Base-by-base conservation (phyloP, 306 rosid genomes). In the Pterocarpus macrocarpus region DNA sequence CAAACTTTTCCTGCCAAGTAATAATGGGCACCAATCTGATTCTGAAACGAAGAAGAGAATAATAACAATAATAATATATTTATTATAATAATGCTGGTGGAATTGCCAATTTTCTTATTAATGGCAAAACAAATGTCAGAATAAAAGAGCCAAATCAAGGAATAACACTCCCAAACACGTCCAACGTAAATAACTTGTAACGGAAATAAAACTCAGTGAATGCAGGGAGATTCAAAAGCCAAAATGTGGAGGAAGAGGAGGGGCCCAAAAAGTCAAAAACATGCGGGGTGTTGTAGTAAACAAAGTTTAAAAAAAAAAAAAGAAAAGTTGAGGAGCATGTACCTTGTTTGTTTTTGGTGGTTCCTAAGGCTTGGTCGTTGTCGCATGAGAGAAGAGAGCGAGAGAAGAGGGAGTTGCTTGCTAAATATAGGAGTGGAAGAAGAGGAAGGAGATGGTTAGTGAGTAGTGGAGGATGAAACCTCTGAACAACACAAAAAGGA, bases 131-230 rank as follows among this genome's bases (percentile, higher is more conserved):
- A 84, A 85, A 49, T 56, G 22, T 15, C 34, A 17, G 44, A 76
- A 58, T 57, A 16, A 39, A 65, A 14, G 66, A 83, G 77, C 12
- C 50, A 64, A 83, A 90, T 79, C 75, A 78, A 79, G 76, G 69
- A 73, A 84, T 79, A 59, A 63, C 66, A 36, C 68, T 62, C 63
- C 59, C 38, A 17, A n/a, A 59, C 22, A 71, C 58, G 78, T 82
- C 68, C 73, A 56, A 69, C 55, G 69, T 63, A 28, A 43, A 10
- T 38, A 56, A 64, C 76, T 84, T 63, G 84, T 87, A 91, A 91
- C 90, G 76, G 94, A 88, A 87, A 86, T 43, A 70, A 56, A 39
- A 84, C 53, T 5, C 22, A 61, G 65, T 84, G 77, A 84, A 83
- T 72, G 91, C 88, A 77, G 56, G 69, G 69, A 68, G 34, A 78